Evolutionary conservation across 345 rosid species (phyloP), one percentile per base, ranked within the genome.

Genomic region (Streptanthus diversifolius): DNA sequence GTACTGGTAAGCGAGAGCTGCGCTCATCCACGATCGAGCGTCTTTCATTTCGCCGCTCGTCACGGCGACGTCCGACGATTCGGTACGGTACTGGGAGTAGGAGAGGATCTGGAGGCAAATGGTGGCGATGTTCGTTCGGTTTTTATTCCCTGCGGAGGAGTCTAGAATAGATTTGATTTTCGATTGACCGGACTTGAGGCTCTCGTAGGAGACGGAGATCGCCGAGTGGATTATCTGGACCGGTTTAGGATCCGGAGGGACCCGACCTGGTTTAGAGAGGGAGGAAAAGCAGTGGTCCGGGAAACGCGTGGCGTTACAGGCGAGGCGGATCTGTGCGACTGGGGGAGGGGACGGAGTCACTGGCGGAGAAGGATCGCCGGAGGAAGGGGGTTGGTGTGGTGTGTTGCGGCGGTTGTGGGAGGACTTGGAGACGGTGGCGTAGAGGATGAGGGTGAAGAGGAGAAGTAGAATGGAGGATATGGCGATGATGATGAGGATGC

Each of bases 1-100:
- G 82, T 88, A 88, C 66, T 89, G 91, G 81, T 82, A 88, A 12
- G 83, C 72, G 32, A 91, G 52, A 1, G 96, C 91, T 0, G 98
- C 97, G 72, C 85, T 81, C 85, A 85, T 83, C 91, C 90, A 93
- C 0, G 95, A 91, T 0, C 96, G 85, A 1, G 89, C 91, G 52
- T 91, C 92, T 81, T 91, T 91, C 68, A 74, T 68, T 32, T 62
- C 51, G 15, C 83, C 84, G 25, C 69, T 80, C 0, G 82, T 71
- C 52, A 88, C 33, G 1, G 79, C 84, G 24, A 75, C 56, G 25
- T 36, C 30, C 4, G 92, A 43, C 0, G 85, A 79, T 14, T 70
- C 54, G 14, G 85, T 72, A 3, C 98, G 88, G 82, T 72, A 71
- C 27, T 72, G 67, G 4, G 97, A 86, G 76, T 83, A 73, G 7